Base-by-base conservation (phyloP, 1,284 basidiomycete genomes). In the Marasmius fiardii region DNA sequence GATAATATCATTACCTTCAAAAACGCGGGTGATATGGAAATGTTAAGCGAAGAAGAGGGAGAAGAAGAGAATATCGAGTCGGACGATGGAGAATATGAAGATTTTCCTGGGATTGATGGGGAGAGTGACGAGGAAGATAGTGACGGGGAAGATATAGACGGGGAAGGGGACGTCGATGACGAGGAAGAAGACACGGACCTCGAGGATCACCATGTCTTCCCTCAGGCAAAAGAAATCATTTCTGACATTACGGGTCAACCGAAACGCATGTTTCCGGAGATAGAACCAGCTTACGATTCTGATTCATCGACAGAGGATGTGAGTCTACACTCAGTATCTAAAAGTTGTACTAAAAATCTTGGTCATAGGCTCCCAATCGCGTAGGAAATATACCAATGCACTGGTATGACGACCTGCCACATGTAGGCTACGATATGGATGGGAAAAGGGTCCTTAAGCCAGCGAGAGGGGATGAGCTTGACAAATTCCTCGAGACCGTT, bases 401-500 rank as follows among this genome's bases (percentile, higher is more conserved):
- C 69, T 99, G 96, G 94, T 99, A 99, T 74, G 97, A 99, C 71
- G 96, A 99, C 75, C 78, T 99, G 63, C 97, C 97, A n/a, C 97
- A 99, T 75, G 86, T 99, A 67, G 97, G 97, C 48, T 99, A 99
- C 75, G 86, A 95, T 72, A 88, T 99, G 68, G 85, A 96, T 69
- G 97, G 97, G 50, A 94, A 92, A 74, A 92, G 92, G 71, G 89
- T 99, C 59, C 82, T 98, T 65, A 88, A 94, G 60, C 95, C 97
- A 14, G 96, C 95, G 48, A 88, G 89, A 66, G 95, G 95, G 53
- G 97, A 99, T 68, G 97, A 98, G 72, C 78, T 99, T 52, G 97
- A 99, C 76, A 97, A 93, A 71, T 99, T 99, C 79, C 75, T 99
- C 58, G 82, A 89, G 59, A 97, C 94, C 1, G 90, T 96, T 4